phyloP scores from a whole-genome alignment of 1,139 yeast genomes.

The Hanseniaspora sp. region DNA sequence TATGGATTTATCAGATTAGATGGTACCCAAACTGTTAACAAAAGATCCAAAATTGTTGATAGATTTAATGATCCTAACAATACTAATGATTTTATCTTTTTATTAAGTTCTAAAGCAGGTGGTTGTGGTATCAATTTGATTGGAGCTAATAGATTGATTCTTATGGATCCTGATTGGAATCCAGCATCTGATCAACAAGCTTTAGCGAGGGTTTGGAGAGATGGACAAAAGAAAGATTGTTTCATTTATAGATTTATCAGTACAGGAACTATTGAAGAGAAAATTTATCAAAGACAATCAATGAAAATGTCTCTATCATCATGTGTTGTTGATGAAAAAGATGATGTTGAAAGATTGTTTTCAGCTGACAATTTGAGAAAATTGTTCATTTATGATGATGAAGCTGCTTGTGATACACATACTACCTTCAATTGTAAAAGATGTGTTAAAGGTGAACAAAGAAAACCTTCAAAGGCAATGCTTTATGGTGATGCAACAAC shows the following conservation, averaged over 20 bases:
- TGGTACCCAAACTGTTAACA: conserved; percentile 85
- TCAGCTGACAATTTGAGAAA: conserved; percentile 70
- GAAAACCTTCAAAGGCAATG: conserved; percentile 68
- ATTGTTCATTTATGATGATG: conserved; percentile 57
- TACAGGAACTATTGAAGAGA: conserved; percentile 93
- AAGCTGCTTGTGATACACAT: conserved; percentile 80
- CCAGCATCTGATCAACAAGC: conserved; percentile 99
- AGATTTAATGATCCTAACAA: conserved; percentile 83
- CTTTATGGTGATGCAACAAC: conserved; percentile 95
- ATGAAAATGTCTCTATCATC: conserved; percentile 89
- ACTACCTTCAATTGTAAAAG: conserved; percentile 83
- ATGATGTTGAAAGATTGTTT: conserved; percentile 85
- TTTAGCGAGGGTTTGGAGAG: conserved; percentile 96
- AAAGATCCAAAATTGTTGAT: conserved; percentile 88
- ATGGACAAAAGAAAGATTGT: conserved; percentile 95
- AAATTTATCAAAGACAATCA: conserved; percentile 91
- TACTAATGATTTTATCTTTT: conserved; percentile 64
- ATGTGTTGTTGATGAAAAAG: conserved; percentile 93
- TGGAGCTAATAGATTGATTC: conserved; percentile 83
- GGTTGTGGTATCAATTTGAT: conserved; percentile 97
- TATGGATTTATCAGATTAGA: conserved; percentile 81
- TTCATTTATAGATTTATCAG: conserved; percentile 86
- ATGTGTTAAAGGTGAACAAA: conserved; percentile 62
- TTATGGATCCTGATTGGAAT: conserved; percentile 97
- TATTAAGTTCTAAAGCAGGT: conserved; percentile 92